Evolutionary conservation across 1,139 yeast genomes (phyloP), one percentile per base, ranked within the genome.

Genomic region (Meyerozyma smithsonii): DNA sequence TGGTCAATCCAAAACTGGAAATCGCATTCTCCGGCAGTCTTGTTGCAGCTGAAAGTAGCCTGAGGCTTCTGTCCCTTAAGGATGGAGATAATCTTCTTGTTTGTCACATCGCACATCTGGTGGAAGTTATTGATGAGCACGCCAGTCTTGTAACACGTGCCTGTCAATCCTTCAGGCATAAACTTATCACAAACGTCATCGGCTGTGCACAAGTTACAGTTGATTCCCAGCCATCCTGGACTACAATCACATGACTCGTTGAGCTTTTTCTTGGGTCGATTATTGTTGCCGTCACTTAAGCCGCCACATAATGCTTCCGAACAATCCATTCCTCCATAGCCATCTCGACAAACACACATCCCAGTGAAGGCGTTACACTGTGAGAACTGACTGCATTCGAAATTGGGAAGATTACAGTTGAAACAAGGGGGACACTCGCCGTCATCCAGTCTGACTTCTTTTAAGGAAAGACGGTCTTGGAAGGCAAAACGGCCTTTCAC

Each of bases 1-100:
- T 88, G 79, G 50, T 84, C 96, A 44, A 92, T 87, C 98, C 98
- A 92, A 58, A 92, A 89, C 61, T 92, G 97, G 63, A 92, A 89
- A 55, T 88, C 82, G 64, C 98, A 92, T 12, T 61, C 60, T 17
- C 63, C 77, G 0, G 79, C 69, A 0, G 86, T 75, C 49, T 69
- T 77, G 55, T 87, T 82, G 65, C 98, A 92, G 36, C 89, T 76
- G 60, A 92, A 92, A 0, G 97, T 89, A 1, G 88, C 97, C 57
- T 92, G 95, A 2, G 98, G 97, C 40, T 74, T 77, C 60, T 81
- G 75, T 0, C 96, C 97, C 16, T 79, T 69, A 48, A 92, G 68
- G 39, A 90, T 84, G 42, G 83, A 81, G 38, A 88, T 70, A 48
- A 92, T 89, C 61, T 90, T 92, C 44, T 79, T 71, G 61, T 92